A percentile compares a stretch with the other conserved stretches of the same genome.
These are phyloP conservation scores for Diplodia scrobiculata DNA, from an alignment of 2,329 filamentous ascomycete species.

Conservation along the genomic window DNA sequence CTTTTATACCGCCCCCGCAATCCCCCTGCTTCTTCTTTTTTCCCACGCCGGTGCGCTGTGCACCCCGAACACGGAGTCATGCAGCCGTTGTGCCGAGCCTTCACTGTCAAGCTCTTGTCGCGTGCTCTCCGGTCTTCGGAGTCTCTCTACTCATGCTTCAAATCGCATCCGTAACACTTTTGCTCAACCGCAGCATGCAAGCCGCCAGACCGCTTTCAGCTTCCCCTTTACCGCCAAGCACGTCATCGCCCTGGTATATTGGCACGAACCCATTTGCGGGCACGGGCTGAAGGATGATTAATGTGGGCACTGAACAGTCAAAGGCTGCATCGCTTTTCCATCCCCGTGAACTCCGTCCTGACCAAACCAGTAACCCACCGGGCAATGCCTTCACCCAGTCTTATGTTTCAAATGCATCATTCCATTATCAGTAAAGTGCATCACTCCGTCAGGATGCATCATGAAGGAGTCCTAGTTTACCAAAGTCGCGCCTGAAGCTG, in stretches of 20 bases:
- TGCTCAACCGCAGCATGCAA: background rate
- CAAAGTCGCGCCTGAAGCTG: conserved; percentile 1
- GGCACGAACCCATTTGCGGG: background rate
- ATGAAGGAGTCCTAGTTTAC: conserved; percentile 2
- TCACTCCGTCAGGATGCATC: conserved; percentile 17
- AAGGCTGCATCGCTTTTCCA: background rate
- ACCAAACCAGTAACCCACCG: background rate
- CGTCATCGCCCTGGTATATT: background rate
- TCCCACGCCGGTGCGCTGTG: conserved; percentile 10
- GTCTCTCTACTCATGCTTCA: background rate
- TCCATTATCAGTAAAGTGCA: conserved; percentile 26
- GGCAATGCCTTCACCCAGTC: background rate
- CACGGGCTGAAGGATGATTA: background rate
- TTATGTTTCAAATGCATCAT: conserved; percentile 13
- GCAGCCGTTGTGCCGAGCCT: conserved; percentile 1
- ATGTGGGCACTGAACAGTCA: background rate
- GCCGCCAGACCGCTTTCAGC: background rate
- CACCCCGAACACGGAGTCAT: conserved; percentile 19
- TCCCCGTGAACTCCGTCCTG: background rate
- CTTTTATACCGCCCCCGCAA: conserved; percentile 24
- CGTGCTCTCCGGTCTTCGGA: conserved; percentile 16
- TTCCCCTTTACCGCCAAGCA: background rate
- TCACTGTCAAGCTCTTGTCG: background rate
- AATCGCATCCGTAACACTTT: background rate
- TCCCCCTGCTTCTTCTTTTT: conserved; percentile 1